A percentile compares a stretch with the other conserved stretches of the same genome.
Conservation (phyloP, 2,329 filamentous ascomycete genomes). For the Clonostachys rhizophaga region DNA sequence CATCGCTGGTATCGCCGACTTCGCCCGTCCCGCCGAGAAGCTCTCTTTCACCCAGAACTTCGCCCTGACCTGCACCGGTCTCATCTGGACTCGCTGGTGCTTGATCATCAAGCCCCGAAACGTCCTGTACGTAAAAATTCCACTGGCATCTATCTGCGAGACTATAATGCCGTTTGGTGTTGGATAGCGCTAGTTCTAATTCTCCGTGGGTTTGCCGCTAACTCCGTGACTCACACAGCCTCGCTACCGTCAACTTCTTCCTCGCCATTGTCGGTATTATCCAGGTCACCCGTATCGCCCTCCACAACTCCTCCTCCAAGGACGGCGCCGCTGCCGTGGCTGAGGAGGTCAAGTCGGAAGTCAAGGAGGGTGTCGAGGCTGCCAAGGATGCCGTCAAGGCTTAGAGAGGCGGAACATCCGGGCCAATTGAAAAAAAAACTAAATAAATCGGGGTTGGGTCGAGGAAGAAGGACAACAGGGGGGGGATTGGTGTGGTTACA, state of each 20-base stretch:
- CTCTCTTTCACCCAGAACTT: conserved; percentile 91
- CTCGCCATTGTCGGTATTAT: conserved; percentile 81
- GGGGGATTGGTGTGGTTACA: too few relatives aligned
- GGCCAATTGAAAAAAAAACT: too few relatives aligned
- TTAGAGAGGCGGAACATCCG: conserved; percentile 3
- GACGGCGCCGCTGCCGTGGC: conserved; percentile 24
- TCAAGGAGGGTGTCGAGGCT: conserved; percentile 19
- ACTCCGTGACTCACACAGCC: conserved; percentile 34
- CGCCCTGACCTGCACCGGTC: conserved; percentile 83
- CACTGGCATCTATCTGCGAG: background rate
- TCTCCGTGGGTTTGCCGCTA: too few relatives aligned
- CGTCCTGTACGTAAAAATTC: conserved; percentile 59
- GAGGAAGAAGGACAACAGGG: too few relatives aligned
- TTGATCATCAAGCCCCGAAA: conserved; percentile 94
- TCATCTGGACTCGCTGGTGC: conserved; percentile 99
- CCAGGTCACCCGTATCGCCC: conserved; percentile 73
- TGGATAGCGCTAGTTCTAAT: background rate
- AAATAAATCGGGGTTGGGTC: too few relatives aligned
- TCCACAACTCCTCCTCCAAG: conserved; percentile 61
- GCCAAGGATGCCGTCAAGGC: conserved; percentile 16
- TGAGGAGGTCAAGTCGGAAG: conserved; percentile 35
- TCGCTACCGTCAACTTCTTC: conserved; percentile 98
- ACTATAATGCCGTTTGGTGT: background rate
- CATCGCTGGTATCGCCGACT: conserved; percentile 86
- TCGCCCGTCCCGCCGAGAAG: conserved; percentile 84